Percentiles rank a stretch among this genome's conserved stretches.
phyloP scores from a whole-genome alignment of 495 filamentous ascomycete genomes.

The Parachaetomium inaequale region DNA sequence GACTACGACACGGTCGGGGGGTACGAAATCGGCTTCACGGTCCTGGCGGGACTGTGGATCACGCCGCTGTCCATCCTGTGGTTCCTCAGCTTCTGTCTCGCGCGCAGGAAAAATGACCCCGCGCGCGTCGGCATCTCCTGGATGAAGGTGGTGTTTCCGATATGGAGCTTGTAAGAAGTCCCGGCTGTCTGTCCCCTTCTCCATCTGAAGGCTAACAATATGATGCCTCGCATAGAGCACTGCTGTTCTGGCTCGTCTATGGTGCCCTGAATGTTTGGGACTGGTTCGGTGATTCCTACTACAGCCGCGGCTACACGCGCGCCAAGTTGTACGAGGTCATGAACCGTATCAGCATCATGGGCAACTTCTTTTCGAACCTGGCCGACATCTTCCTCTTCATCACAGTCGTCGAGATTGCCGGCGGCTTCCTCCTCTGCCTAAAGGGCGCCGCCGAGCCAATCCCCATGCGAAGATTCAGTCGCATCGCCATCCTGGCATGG shows the following conservation, averaged over 20 bases:
- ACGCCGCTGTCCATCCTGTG: conserved; percentile 23
- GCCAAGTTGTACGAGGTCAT: not conserved
- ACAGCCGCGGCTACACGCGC: not conserved
- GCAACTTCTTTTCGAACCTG: conserved; percentile 11
- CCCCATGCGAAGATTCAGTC: not conserved
- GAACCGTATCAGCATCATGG: not conserved
- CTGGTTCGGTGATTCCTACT: not conserved
- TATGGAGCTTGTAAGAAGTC: conserved; percentile 26
- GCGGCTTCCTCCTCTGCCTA: conserved; percentile 23
- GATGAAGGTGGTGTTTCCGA: conserved; percentile 23
- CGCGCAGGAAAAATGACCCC: conserved; percentile 22
- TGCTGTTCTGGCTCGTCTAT: not conserved
- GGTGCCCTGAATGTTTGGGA: not conserved
- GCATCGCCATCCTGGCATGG: conserved; percentile 9
- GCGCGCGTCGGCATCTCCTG: conserved; percentile 25
- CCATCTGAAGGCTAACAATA: not conserved
- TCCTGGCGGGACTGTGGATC: conserved; percentile 17
- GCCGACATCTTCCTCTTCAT: conserved; percentile 23
- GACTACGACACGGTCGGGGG: not conserved
- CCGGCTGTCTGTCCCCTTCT: not conserved
- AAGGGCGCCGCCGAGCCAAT: not conserved
- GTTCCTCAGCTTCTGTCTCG: conserved; percentile 22
- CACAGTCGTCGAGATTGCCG: conserved; percentile 23
- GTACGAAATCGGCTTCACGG: not conserved
- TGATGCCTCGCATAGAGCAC: not conserved